Evolutionary conservation across 1,284 basidiomycete genomes (phyloP), one percentile per base, ranked within the genome.

Genomic region (Apiotrichum laibachii): DNA sequence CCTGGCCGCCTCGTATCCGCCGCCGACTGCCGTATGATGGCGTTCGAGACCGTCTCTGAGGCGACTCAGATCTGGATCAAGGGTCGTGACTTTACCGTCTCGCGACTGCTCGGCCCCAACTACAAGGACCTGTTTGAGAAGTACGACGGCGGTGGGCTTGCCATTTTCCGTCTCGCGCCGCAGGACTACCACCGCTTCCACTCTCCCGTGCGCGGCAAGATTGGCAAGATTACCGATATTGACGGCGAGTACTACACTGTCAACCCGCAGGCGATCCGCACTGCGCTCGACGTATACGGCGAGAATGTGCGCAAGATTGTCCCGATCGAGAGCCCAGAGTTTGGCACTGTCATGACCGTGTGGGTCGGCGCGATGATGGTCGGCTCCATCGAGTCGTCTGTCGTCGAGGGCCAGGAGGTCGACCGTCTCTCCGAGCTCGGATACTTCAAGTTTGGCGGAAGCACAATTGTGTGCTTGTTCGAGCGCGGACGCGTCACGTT

Each of bases 161-260:
- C 65, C 22, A 94, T 96, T 62, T 96, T 96, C 80, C 83, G 92
- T 43, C 81, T 97, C n/a, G 92, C 92, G 1, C 92, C 93, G 0
- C 92, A 93, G 61, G 93, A 96, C 73, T 99, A 99, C 71, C 95
- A 99, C 77, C 87, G 95, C 0, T 98, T 94, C 83, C 94, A 98
- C 75, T 87, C 86, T 0, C 92, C 93, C 0, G 90, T 95, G 19
- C 88, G 92, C 65, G 94, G 92, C 0, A 84, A 73, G 26, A 84
- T 95, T 39, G 92, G 91, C 19, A 82, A 82, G 47, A 90, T 92
- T 85, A 86, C 85, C 2, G 83, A 87, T 66, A 88, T 94, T 62
- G 66, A 85, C 4, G 91, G 92, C 18, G 89, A 93, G 72, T 95
- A 94, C 75, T 95, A 94, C 75, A 95, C 92, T 0, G 92, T 94